Evolutionary conservation across 2,329 filamentous ascomycete genomes (phyloP).

Genomic region (Calonectria fujianensis): DNA sequence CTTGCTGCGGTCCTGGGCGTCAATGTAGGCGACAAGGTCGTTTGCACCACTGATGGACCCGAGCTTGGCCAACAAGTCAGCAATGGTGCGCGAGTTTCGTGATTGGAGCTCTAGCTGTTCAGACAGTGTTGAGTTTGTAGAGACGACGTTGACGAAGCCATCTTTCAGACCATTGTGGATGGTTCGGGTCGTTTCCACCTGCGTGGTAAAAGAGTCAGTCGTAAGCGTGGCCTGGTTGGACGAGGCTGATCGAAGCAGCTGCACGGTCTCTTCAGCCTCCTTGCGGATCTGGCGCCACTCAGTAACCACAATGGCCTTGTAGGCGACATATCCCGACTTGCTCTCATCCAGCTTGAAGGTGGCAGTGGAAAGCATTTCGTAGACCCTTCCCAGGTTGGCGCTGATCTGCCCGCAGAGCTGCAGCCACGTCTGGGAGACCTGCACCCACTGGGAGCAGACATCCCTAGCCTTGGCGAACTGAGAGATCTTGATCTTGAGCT

Average conservation of each 20-base stretch:
- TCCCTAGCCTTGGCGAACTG: slow-evolving; percentile 10
- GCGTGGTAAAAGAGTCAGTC: not conserved
- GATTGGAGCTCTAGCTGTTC: slow-evolving; percentile 9
- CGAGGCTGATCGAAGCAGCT: not conserved
- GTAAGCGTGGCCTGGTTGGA: not conserved
- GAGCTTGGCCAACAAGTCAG: not conserved
- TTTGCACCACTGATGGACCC: not conserved
- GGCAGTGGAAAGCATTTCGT: not conserved
- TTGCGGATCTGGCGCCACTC: slow-evolving; percentile 12
- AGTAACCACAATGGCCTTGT: slow-evolving; percentile 17
- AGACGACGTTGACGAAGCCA: not conserved
- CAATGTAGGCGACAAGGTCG: slow-evolving; percentile 2
- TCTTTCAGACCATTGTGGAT: not conserved
- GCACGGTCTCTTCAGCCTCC: slow-evolving; percentile 13
- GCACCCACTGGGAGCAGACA: not conserved
- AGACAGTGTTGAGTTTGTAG: not conserved
- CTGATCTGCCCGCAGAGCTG: slow-evolving; percentile 9
- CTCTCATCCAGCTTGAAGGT: slow-evolving; percentile 10
- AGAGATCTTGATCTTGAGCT: not conserved
- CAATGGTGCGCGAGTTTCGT: not conserved
- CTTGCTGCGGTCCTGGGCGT: not conserved
- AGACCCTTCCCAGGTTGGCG: not conserved
- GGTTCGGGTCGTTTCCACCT: slow-evolving; percentile 7
- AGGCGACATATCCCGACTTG: not conserved
- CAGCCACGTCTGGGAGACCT: not conserved